Base-by-base conservation (phyloP, 1,284 basidiomycete genomes). In the Ustilago lituana region DNA sequence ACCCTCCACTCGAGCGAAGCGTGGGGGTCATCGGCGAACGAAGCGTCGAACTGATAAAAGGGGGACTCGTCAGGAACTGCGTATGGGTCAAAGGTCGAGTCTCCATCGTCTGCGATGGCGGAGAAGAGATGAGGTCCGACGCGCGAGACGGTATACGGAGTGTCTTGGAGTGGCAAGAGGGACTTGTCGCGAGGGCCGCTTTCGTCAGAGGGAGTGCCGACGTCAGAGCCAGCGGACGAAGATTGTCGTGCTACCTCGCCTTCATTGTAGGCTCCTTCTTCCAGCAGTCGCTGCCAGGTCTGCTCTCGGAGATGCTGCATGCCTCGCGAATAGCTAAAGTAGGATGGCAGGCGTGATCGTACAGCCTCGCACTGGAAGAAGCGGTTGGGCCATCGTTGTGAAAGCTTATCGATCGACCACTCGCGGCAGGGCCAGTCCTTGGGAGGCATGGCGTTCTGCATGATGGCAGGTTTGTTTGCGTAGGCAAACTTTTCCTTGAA, bases 311-410 rank as follows among this genome's bases (percentile, higher is more conserved):
- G 60, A 12, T 67, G 64, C 35, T 72, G 59, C 64, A 72, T 67
- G 43, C 56, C 54, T 19, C 61, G 48, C 26, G 77, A 70, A 44
- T 80, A 80, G 47, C 63, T 58, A n/a, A 73, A 52, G 50, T 80
- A 80, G 6, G 67, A 57, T 1, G 53, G 47, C 24, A 73, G 45
- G 5, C 46, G 50, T 8, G 67, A 57, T 20, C 65, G 69, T 15
- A 78, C 53, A 2, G 78, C 78, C 55, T 80, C 78, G 49, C 76
- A 75, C 45, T 77, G 75, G 51, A 80, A 75, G 35, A 60, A 63
- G 24, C 73, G 64, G 14, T 56, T 43, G 8, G 60, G 47, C 69
- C 75, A 80, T 24, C 50, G 54, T 23, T 66, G 32, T 4, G 52
- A 51, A 19, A 77, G 58, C 39, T 59, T 59, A 43, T 75, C 69